A percentile compares a stretch with the other conserved stretches of the same genome.
Conservation (phyloP, 768 basidiomycete genomes). For the Macrolepiota dolichaula region DNA sequence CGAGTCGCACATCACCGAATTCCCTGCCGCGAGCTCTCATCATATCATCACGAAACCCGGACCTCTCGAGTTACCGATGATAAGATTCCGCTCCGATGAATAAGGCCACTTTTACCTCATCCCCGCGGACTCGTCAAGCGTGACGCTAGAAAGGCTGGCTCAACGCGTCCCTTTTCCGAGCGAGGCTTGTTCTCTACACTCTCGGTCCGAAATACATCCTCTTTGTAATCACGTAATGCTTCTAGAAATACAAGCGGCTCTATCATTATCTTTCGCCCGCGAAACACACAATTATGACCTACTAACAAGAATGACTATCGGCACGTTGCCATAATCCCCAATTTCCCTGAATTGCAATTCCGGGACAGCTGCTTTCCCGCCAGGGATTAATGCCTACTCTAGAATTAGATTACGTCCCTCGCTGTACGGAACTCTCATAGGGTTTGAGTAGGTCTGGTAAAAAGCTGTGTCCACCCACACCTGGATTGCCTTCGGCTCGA, state of each 20-base stretch:
- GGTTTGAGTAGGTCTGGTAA: not conserved
- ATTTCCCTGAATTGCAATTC: not conserved
- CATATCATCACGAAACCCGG: not conserved
- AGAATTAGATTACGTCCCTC: not conserved
- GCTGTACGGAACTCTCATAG: not conserved
- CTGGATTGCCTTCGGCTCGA: not conserved
- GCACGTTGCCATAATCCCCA: too few species aligned
- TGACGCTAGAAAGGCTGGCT: not conserved
- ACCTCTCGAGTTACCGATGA: not conserved
- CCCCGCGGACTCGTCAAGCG: not conserved
- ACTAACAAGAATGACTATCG: not conserved
- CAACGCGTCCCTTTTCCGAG: not conserved
- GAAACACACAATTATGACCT: not conserved
- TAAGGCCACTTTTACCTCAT: not conserved
- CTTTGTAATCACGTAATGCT: too few species aligned
- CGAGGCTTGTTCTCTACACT: not conserved
- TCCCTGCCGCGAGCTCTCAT: not conserved
- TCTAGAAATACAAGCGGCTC: not conserved
- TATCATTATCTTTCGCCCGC: not conserved
- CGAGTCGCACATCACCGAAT: not conserved
- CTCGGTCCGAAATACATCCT: not conserved
- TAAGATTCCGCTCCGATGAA: conserved; percentile 2
- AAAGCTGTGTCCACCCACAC: not conserved
- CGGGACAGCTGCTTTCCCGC: not conserved
- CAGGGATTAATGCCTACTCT: not conserved